phyloP scores from a whole-genome alignment of 2,329 filamentous ascomycete species.

The Mycocentrospora acerina region DNA sequence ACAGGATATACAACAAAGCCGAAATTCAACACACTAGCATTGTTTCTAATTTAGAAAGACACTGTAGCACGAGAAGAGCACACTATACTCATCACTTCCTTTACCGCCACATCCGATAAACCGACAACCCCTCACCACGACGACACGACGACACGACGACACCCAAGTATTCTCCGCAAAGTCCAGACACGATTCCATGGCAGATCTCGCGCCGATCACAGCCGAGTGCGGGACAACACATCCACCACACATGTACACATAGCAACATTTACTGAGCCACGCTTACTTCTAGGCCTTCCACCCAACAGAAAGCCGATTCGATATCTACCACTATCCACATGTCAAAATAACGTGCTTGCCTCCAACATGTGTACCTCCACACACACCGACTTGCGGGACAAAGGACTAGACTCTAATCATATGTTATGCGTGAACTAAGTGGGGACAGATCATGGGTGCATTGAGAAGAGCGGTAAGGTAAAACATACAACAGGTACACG shows the following conservation, averaged over 20 bases:
- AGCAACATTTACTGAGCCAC: no score
- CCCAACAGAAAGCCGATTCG: background rate
- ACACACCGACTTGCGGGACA: no score
- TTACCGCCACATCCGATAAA: background rate
- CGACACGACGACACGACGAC: slow-evolving; percentile 13
- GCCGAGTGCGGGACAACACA: slow-evolving; percentile 12
- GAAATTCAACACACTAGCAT: no score
- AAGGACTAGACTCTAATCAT: no score
- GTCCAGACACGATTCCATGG: slow-evolving; percentile 26
- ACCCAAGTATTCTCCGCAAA: slow-evolving; percentile 23
- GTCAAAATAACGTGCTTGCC: no score
- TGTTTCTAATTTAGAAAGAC: no score
- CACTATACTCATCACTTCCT: background rate
- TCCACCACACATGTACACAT: slow-evolving; percentile 1
- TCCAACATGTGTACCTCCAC: no score
- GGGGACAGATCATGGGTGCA: background rate
- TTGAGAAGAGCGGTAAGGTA: background rate
- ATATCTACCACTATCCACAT: no score
- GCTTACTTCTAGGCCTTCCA: background rate
- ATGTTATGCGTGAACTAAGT: background rate
- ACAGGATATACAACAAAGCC: no score
- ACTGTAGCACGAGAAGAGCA: no score
- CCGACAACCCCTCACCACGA: slow-evolving; percentile 20
- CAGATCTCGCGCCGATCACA: slow-evolving; percentile 27
- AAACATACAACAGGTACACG: background rate